Base-by-base conservation (phyloP, 108 stramenopile genomes). In the Conticribra guillardii region DNA sequence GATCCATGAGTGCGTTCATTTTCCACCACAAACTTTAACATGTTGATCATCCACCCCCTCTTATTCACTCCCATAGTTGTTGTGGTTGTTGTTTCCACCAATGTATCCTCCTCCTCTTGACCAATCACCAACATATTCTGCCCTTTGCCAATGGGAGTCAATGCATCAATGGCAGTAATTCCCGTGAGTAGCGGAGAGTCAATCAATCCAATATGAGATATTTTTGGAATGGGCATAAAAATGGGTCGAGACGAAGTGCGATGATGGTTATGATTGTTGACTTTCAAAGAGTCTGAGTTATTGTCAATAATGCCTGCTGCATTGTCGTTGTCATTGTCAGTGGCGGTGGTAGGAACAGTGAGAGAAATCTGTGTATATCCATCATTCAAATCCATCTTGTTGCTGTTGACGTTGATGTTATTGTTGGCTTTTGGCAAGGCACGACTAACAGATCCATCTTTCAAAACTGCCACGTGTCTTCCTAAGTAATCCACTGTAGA, bases 61-160 rank as follows among this genome's bases (percentile, higher is more conserved):
- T 73, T 79, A 47, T 77, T 78, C 31, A 62, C 37, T 24, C 32
- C 54, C 15, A 2, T 27, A 22, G 17, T 24, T 32, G 56, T 32
- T 23, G 27, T 45, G 47, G 11, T 16, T 46, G 15, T 28, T 31
- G 1, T 68, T 4, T 72, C 79, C 28, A 74, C 57, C 77, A 77
- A 68, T 19, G 22, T 4, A 33, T 76, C 78, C 5, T 82, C 61
- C 17, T 83, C 59, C 44, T 88, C 82, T 47, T 84, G 74, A 37
- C 89, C 91, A 69, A 95, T 78, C 18, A 92, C 64, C 49, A 95
- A 82, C 91, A 92, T 95, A 64, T 95, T 95, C 78, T 95, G 94
- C 2, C 94, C 94, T 58, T 84, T 87, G 29, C 94, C 94, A 64
- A 95, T 89, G 3, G 94, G 94, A 33, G 91, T 88, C 56, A 95